phyloP scores from a whole-genome alignment of 2,329 filamentous ascomycete species.

The Botrytis porri region DNA sequence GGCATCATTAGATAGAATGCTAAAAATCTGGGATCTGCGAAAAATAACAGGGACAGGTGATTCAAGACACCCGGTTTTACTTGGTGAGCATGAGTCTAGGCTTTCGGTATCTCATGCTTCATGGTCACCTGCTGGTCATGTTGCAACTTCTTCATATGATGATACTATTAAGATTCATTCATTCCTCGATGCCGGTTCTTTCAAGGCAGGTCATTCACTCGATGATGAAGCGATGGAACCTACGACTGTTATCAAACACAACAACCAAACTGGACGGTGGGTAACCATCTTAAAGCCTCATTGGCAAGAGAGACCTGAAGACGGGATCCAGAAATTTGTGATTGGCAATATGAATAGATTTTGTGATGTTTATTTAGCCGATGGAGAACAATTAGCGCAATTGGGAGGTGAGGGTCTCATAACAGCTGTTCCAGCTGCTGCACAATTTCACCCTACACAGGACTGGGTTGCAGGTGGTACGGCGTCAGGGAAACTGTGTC shows the following conservation, averaged over 20 bases:
- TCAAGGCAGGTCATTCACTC: slow-evolving; percentile 58
- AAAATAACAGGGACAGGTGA: slow-evolving; percentile 67
- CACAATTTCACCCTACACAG: slow-evolving; percentile 80
- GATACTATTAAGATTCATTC: slow-evolving; percentile 93
- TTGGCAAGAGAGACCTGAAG: slow-evolving; percentile 79
- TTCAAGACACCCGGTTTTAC: slow-evolving; percentile 59
- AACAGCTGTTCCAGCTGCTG: slow-evolving; percentile 89
- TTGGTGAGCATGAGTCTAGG: slow-evolving; percentile 79
- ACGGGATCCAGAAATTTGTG: slow-evolving; percentile 80
- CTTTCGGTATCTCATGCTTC: slow-evolving; percentile 90
- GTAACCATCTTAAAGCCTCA: slow-evolving; percentile 80
- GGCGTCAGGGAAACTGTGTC: slow-evolving; percentile 84
- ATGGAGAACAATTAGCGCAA: slow-evolving; percentile 85
- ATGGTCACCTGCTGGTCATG: slow-evolving; percentile 78
- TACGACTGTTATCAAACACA: slow-evolving; percentile 68
- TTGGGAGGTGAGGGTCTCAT: slow-evolving; percentile 77
- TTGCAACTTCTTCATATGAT: slow-evolving; percentile 92
- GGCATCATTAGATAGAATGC: slow-evolving; percentile 80
- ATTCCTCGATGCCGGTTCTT: slow-evolving; percentile 60
- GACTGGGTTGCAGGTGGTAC: slow-evolving; percentile 94
- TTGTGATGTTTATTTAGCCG: slow-evolving; percentile 80
- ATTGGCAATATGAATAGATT: slow-evolving; percentile 99
- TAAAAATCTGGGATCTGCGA: slow-evolving; percentile 90
- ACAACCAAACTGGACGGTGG: slow-evolving; percentile 95
- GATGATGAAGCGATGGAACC: slow-evolving; percentile 65